phyloP scores from a whole-genome alignment of 345 rosid genomes.

The Anastatica hierochuntica region DNA sequence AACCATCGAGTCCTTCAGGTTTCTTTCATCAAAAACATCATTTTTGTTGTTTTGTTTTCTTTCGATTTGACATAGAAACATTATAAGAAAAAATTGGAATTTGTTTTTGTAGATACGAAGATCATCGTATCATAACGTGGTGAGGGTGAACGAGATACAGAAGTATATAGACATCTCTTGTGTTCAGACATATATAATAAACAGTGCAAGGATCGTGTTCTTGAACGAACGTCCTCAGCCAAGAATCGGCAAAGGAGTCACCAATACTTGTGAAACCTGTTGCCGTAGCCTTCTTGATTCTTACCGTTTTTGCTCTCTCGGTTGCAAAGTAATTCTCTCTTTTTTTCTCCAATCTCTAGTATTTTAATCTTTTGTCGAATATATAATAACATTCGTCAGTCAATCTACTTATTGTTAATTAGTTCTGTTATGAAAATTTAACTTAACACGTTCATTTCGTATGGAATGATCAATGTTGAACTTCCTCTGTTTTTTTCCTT shows the following conservation, averaged over 20 bases:
- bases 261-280: conserved; percentile 83
- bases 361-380: neutral
- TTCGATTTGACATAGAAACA: neutral
- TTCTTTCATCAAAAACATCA: neutral
- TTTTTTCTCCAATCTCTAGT: neutral
- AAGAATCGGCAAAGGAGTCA: conserved; percentile 87
- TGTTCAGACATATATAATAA: conserved; percentile 84
- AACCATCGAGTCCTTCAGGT: conserved; percentile 82
- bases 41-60: neutral
- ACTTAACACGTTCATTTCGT: too few species aligned
- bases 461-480: too few species aligned
- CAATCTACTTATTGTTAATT: too few species aligned
- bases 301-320: conserved; percentile 88
- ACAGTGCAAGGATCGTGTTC: conserved; percentile 88
- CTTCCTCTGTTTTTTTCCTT: neutral
- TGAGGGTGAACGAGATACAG: conserved; percentile 81
- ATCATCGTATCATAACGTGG: conserved; percentile 92
- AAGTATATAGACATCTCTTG: conserved; percentile 72
- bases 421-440: too few species aligned
- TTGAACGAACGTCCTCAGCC: conserved; percentile 85
- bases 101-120: conserved; percentile 62
- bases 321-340: conserved; percentile 48
- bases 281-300: conserved; percentile 85
- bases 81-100: neutral
- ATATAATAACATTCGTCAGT: too few species aligned